Percentiles rank a stretch among this genome's conserved stretches.
Evolutionary conservation across 352 stramenopile genomes (phyloP).

Genomic region (Halophytophthora polymorphica): DNA sequence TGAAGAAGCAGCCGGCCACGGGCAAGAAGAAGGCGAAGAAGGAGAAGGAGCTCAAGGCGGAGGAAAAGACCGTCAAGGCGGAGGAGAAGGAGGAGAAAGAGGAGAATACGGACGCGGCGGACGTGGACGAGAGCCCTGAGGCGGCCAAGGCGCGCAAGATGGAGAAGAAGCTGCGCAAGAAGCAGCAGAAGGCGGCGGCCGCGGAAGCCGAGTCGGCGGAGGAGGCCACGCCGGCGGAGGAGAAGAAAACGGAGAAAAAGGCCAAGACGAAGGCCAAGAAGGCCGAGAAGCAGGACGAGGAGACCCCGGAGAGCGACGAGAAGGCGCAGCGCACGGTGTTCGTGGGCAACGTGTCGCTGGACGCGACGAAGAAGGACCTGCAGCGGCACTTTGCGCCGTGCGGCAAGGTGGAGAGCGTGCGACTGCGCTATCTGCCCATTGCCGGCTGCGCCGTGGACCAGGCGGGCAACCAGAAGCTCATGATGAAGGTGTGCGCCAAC

Average conservation of each 20-base stretch:
- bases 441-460: conserved; percentile 81
- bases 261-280: conserved; percentile 4
- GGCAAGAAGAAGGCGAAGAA: conserved; percentile 8
- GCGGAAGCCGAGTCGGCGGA: conserved; percentile 1
- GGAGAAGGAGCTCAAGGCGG: conserved; percentile 5
- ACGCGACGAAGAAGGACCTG: conserved; percentile 76
- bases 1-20: conserved; percentile 5
- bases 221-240: conserved; percentile 2
- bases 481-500: conserved; percentile 89
- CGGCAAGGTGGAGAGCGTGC: conserved; percentile 83
- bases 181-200: conserved; percentile 1
- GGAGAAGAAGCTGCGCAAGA: conserved; percentile 15
- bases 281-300: conserved; percentile 14
- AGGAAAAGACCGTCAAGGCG: conserved; percentile 6
- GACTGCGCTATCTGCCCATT: conserved; percentile 85
- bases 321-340: conserved; percentile 87
- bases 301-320: conserved; percentile 33
- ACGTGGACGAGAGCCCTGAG: not conserved
- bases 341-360: conserved; percentile 90
- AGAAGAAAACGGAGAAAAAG: conserved; percentile 15
- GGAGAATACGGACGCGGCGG: conserved; percentile 8
- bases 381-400: conserved; percentile 81
- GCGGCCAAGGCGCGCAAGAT: conserved; percentile 15
- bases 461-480: conserved; percentile 88
- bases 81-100: conserved; percentile 6